A percentile compares a stretch with the other conserved stretches of the same genome.
Evolutionary conservation across 257 asterid species (phyloP).

Genomic region (Solanum chiquidenum): DNA sequence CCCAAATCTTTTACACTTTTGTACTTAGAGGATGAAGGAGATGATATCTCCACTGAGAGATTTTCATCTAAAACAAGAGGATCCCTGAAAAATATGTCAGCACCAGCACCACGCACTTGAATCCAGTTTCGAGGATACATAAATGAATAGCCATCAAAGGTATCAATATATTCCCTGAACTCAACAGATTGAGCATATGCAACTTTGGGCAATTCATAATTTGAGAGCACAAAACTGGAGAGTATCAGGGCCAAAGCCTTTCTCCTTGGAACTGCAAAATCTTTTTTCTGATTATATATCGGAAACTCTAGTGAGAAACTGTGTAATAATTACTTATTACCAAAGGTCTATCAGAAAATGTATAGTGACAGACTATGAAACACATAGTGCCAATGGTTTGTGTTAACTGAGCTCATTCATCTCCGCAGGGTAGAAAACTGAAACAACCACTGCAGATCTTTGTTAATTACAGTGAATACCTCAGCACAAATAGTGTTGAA

Average conservation of each 20-base stretch:
- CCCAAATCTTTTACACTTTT: slow-evolving; percentile 84
- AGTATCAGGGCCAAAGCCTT: slow-evolving; percentile 48
- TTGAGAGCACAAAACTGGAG: slow-evolving; percentile 47
- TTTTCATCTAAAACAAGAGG: slow-evolving; percentile 92
- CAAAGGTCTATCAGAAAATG: background rate
- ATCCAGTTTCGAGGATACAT: slow-evolving; percentile 88
- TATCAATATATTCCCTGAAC: slow-evolving; percentile 66
- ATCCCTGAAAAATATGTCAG: slow-evolving; percentile 91
- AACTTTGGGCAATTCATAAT: slow-evolving; percentile 3
- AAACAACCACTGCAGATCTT: background rate
- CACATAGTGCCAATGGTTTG: slow-evolving; percentile 1
- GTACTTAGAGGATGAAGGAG: slow-evolving; percentile 83
- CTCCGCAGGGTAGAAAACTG: background rate
- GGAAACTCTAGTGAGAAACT: slow-evolving; percentile 41
- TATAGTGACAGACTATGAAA: background rate
- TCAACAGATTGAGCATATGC: slow-evolving; percentile 52
- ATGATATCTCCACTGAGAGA: slow-evolving; percentile 68
- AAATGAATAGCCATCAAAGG: slow-evolving; percentile 79
- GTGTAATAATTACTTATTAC: background rate
- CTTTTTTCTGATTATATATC: slow-evolving; percentile 77
- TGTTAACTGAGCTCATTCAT: background rate
- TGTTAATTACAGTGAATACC: background rate
- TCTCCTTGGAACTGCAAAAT: slow-evolving; percentile 92
- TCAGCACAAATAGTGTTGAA: background rate
- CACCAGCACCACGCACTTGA: slow-evolving; percentile 95